phyloP scores from a whole-genome alignment of 73 alveolate species.

The Tetrahymena malaccensis region DNA sequence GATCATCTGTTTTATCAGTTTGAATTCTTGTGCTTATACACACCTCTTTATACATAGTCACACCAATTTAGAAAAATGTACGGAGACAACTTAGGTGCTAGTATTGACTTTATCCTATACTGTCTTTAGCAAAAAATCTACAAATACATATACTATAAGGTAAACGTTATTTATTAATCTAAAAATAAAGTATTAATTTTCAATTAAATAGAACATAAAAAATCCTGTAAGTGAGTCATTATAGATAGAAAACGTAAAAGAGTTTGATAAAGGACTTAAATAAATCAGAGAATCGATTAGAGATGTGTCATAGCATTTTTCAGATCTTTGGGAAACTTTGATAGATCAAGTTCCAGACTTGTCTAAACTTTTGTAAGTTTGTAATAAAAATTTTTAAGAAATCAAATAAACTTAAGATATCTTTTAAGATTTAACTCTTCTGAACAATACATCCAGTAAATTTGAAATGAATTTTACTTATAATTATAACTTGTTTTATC shows the following conservation, averaged over 20 bases:
- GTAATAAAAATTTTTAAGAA: background rate
- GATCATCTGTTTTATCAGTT: constrained; percentile 19
- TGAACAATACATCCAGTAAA: background rate
- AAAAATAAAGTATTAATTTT: too few species aligned
- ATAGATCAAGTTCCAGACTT: background rate
- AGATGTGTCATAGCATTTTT: constrained; percentile 5
- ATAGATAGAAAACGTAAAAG: constrained; percentile 18
- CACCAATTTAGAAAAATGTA: constrained; percentile 4
- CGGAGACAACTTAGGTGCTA: constrained; percentile 7
- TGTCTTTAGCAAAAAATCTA: constrained; percentile 5
- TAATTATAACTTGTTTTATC: background rate
- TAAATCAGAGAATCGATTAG: constrained; percentile 6
- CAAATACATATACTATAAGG: background rate
- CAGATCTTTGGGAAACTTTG: constrained; percentile 22
- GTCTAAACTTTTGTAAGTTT: background rate
- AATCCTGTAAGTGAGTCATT: constrained; percentile 6
- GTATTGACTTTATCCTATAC: constrained; percentile 12
- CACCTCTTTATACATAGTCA: constrained; percentile 8
- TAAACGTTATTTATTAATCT: background rate
- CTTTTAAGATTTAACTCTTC: background rate
- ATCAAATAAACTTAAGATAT: background rate
- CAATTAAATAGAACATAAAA: background rate
- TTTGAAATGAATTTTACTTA: background rate
- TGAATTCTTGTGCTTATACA: constrained; percentile 20
- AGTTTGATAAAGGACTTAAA: constrained; percentile 26